Evolutionary conservation across 306 rosid species (phyloP).

Genomic region (Prunus mira): DNA sequence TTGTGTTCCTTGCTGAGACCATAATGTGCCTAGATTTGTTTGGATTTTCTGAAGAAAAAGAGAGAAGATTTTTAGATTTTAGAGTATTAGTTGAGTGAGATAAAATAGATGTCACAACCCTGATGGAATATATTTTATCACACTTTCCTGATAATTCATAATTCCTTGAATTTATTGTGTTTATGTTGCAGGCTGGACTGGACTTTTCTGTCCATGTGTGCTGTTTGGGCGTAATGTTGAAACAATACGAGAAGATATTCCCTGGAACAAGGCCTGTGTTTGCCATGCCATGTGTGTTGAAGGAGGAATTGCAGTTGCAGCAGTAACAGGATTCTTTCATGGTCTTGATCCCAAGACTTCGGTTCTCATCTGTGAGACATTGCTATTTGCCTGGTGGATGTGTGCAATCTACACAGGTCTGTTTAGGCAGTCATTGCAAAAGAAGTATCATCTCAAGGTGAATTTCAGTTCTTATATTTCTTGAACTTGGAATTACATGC

Average conservation of each 20-base stretch:
- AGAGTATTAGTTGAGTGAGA: slow-evolving; percentile 2
- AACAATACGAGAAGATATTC: slow-evolving; percentile 47
- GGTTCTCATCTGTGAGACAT: slow-evolving; percentile 56
- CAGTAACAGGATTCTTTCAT: slow-evolving; percentile 43
- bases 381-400: slow-evolving; percentile 78
- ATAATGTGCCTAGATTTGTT: neutral
- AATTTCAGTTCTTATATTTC: neutral
- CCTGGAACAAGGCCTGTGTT: slow-evolving; percentile 59
- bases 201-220: slow-evolving; percentile 72
- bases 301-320: slow-evolving; percentile 61
- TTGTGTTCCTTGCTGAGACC: neutral
- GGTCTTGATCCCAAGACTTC: slow-evolving; percentile 67
- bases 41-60: neutral
- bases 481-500: neutral
- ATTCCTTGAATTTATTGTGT: neutral
- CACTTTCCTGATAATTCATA: neutral
- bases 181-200: slow-evolving; percentile 54
- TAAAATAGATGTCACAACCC: neutral
- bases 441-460: slow-evolving; percentile 68
- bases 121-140: neutral
- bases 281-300: slow-evolving; percentile 69
- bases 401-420: slow-evolving; percentile 76
- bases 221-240: slow-evolving; percentile 68
- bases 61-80: neutral
- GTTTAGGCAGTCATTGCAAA: slow-evolving; percentile 63